Base-by-base conservation (phyloP, 192 early-diverging fungal genomes). In the Gaertneriomyces sp. region DNA sequence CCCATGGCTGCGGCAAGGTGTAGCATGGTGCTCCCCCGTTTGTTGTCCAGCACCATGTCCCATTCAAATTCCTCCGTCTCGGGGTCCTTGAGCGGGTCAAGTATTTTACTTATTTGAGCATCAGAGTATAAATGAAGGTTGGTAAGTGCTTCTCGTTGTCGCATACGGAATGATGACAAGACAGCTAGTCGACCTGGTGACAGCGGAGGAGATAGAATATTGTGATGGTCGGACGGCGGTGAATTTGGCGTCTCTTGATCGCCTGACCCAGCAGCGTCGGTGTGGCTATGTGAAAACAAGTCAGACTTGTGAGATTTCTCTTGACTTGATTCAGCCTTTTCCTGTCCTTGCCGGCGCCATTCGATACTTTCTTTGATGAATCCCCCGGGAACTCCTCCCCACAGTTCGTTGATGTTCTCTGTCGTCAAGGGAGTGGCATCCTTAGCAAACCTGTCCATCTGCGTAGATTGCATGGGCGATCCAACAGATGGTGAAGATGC, bases 11-110 rank as follows among this genome's bases (percentile, higher is more conserved):
- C 53, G 40, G 69, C 64, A 44, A 40, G 45, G 45, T 71, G 69
- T 14, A 71, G 17, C 14, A 61, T 17, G 1, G 69, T 64, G 44
- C 62, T 52, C 12, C 69, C 63, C 1, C 39, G 10, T 16, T 45
- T 17, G 11, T 38, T 42, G 54, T 71, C 69, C 1, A 71, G 45
- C 1, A 66, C 53, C 69, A 71, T 57, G 52, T 71, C 56, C n/a
- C 40, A 43, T 14, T 71, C 63, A 9, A 49, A 42, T 43, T 66
- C 57, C 56, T 54, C 42, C 5, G 42, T 46, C 10, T 40, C 56
- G 14, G 52, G 19, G 7, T 12, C 41, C 44, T 50, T 55, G 25
- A 66, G 19, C 4, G 39, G 41, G 9, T 45, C 58, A 25, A 65
- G 55, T 16, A 65, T 66, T 42, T 71, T 53, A 38, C 14, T 12